Conservation (phyloP, 2,329 filamentous ascomycete genomes). For the Leptosphaerulina australis region DNA sequence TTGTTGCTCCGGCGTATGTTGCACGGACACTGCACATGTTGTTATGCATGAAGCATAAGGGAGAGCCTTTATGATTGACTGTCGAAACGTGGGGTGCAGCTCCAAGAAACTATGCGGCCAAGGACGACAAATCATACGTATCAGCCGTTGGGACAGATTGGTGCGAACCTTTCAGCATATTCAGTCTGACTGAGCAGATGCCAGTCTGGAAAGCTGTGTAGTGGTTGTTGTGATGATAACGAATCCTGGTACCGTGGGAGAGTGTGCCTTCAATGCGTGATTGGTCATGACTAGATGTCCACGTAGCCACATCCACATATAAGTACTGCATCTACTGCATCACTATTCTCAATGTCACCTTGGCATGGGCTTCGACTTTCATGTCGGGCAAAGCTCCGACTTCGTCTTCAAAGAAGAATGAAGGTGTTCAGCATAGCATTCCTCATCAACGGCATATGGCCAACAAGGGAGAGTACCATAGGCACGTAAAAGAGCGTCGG, state of each 20-base stretch:
- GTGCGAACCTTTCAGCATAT: not conserved
- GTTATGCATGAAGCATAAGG: not conserved
- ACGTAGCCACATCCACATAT: constrained; percentile 1
- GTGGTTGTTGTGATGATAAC: not conserved
- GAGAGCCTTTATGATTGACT: not conserved
- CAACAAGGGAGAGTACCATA: too few species aligned
- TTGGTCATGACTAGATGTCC: not conserved
- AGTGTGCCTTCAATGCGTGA: not conserved
- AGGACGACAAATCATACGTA: not conserved
- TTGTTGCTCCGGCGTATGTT: not conserved
- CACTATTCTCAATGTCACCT: not conserved
- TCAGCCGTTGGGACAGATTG: not conserved
- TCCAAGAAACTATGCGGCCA: constrained; percentile 8
- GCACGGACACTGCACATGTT: constrained; percentile 1
- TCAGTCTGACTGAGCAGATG: not conserved
- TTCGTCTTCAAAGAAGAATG: constrained; percentile 2
- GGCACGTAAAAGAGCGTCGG: not conserved
- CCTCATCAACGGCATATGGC: too few species aligned
- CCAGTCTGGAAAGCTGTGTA: not conserved
- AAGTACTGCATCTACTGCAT: not conserved
- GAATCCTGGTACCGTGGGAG: not conserved
- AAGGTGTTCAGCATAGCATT: not conserved
- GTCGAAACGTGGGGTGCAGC: not conserved
- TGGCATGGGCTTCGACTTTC: not conserved
- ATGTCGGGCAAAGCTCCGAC: constrained; percentile 1